phyloP scores from a whole-genome alignment of 2,329 filamentous ascomycete genomes.

The Claviceps capensis region DNA sequence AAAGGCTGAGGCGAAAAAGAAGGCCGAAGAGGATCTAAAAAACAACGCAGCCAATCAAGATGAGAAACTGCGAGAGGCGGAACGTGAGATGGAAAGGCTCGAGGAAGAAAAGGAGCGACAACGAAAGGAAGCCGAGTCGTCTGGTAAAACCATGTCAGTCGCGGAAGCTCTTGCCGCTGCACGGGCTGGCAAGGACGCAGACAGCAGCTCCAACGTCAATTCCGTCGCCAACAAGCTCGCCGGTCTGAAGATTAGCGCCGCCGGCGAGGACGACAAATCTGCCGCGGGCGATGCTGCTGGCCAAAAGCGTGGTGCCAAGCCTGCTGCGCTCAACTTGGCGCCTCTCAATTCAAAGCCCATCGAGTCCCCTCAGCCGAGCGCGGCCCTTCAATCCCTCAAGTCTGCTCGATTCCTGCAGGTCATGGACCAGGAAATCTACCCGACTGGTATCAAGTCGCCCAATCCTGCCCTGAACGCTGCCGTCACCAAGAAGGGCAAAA shows the following conservation, averaged over 20 bases:
- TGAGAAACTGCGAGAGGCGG: slow-evolving; percentile 56
- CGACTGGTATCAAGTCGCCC: slow-evolving; percentile 69
- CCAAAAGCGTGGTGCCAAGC: slow-evolving; percentile 56
- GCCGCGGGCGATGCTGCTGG: slow-evolving; percentile 30
- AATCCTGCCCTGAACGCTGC: slow-evolving; percentile 82
- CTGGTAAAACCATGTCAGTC: slow-evolving; percentile 32
- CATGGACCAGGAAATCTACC: slow-evolving; percentile 68
- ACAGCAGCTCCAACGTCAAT: slow-evolving; percentile 22
- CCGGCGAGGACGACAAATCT: slow-evolving; percentile 16
- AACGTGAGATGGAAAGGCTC: slow-evolving; percentile 57
- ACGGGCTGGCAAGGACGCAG: slow-evolving; percentile 25
- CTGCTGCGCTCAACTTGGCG: slow-evolving; percentile 75
- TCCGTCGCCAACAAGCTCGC: slow-evolving; percentile 35
- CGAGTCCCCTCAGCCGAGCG: slow-evolving; percentile 84
- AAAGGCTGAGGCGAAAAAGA: slow-evolving; percentile 33
- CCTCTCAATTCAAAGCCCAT: slow-evolving; percentile 69
- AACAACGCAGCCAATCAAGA: slow-evolving; percentile 42
- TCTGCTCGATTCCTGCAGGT: slow-evolving; percentile 79
- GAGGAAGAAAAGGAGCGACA: slow-evolving; percentile 57
- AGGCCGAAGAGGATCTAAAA: slow-evolving; percentile 30
- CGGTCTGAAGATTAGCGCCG: slow-evolving; percentile 30
- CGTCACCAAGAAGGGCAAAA: slow-evolving; percentile 63
- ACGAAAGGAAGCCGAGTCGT: slow-evolving; percentile 35
- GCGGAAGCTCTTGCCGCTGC: slow-evolving; percentile 36
- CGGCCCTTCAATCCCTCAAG: slow-evolving; percentile 84